Percentiles rank a stretch among this genome's conserved stretches.
Evolutionary conservation across 1,284 basidiomycete species (phyloP).

Genomic region (Trametes hirsuta): DNA sequence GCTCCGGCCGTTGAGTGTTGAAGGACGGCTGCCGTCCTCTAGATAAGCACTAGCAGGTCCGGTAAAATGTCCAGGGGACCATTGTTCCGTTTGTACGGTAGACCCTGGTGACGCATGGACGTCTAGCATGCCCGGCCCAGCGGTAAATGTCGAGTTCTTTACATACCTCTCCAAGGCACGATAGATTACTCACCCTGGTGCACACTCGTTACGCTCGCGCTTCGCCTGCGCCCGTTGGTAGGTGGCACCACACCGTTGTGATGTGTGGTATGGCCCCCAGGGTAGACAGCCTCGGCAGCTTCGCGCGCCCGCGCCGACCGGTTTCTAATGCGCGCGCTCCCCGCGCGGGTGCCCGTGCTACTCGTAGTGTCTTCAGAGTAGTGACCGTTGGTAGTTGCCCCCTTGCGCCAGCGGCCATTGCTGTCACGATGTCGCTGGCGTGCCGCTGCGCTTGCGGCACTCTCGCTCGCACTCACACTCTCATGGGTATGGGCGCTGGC

Average conservation of each 20-base stretch:
- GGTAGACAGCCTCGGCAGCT: conserved; percentile 17
- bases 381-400: conserved; percentile 10
- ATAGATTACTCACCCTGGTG: conserved; percentile 15
- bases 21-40: conserved; percentile 23
- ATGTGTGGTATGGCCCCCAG: conserved; percentile 8
- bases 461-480: conserved; percentile 9
- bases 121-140: background rate
- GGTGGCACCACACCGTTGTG: conserved; percentile 4
- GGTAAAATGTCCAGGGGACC: conserved; percentile 20
- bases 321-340: conserved; percentile 27
- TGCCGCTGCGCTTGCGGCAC: conserved; percentile 5
- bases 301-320: conserved; percentile 22
- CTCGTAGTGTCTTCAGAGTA: conserved; percentile 8
- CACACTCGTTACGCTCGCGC: conserved; percentile 8
- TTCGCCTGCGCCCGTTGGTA: conserved; percentile 7
- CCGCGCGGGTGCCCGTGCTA: conserved; percentile 23
- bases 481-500: background rate
- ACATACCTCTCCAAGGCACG: background rate
- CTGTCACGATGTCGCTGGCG: conserved; percentile 23
- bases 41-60: conserved; percentile 32
- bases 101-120: conserved; percentile 2
- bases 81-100: conserved; percentile 4
- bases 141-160: background rate
- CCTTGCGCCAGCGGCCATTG: conserved; percentile 26
- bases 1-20: conserved; percentile 18